Evolutionary conservation across 108 stramenopile genomes (phyloP).

Genomic region (Aurantiochytrium sp.): DNA sequence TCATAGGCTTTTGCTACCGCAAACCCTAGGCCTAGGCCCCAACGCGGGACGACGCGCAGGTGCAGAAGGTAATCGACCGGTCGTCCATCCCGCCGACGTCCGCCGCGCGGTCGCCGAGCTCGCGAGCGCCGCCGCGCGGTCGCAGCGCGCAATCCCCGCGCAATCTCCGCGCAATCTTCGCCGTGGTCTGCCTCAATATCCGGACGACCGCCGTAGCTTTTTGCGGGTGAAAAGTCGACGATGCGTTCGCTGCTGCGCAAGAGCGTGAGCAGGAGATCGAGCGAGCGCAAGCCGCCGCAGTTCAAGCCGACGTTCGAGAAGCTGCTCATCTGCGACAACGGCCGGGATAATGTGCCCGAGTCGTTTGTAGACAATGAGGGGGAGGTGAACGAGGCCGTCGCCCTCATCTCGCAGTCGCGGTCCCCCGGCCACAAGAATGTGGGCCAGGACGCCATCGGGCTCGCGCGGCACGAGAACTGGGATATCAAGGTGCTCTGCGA

Average conservation of each 20-base stretch:
- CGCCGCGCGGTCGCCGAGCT: too few relatives aligned
- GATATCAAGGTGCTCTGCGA: slow-evolving; percentile 21
- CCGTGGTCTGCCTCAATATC: too few relatives aligned
- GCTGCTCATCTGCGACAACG: slow-evolving; percentile 29
- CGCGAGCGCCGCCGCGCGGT: too few relatives aligned
- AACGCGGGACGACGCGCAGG: too few relatives aligned
- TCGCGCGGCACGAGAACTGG: not conserved
- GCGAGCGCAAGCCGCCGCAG: not conserved
- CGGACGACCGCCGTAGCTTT: too few relatives aligned
- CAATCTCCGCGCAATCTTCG: too few relatives aligned
- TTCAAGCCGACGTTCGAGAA: not conserved
- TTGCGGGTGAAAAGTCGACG: too few relatives aligned
- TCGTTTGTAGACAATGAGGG: not conserved
- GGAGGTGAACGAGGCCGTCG: not conserved
- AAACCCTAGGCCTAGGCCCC: too few relatives aligned
- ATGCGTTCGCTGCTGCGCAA: not conserved
- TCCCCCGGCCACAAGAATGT: slow-evolving; percentile 10
- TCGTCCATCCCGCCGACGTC: too few relatives aligned
- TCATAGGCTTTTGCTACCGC: too few relatives aligned
- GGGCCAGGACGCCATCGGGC: not conserved
- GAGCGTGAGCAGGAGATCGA: not conserved
- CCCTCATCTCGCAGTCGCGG: not conserved
- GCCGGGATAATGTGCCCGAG: not conserved
- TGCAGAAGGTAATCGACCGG: too few relatives aligned
- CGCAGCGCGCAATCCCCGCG: too few relatives aligned